A percentile compares a stretch with the other conserved stretches of the same genome.
Conservation (phyloP, 139 green algal genomes). For the Trebouxia sp. region DNA sequence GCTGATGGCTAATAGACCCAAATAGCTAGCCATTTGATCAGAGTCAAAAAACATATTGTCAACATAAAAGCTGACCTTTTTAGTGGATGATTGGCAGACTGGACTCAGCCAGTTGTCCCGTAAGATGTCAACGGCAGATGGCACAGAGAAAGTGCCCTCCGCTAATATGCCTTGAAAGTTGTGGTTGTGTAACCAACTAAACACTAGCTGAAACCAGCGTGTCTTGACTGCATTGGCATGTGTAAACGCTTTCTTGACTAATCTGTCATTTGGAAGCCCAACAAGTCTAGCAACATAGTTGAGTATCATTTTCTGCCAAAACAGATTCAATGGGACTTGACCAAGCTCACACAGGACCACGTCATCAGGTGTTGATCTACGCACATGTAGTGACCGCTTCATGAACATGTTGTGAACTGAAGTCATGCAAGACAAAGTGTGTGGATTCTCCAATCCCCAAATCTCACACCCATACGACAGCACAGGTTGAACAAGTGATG, state of each 20-base stretch:
- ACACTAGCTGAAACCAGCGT: background rate
- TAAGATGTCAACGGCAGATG: background rate
- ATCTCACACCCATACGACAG: background rate
- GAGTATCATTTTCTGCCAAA: background rate
- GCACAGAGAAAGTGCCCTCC: background rate
- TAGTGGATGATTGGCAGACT: background rate
- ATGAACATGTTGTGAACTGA: background rate
- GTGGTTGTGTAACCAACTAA: background rate
- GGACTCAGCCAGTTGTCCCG: background rate
- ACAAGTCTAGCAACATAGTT: background rate
- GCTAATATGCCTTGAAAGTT: background rate
- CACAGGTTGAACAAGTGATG: background rate
- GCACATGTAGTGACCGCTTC: slow-evolving; percentile 6
- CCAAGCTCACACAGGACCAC: background rate
- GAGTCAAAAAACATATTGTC: slow-evolving; percentile 15
- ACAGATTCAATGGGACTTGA: background rate
- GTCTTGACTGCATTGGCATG: background rate
- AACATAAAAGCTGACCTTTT: background rate
- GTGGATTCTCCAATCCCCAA: background rate
- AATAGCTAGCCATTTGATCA: background rate
- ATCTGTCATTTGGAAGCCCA: background rate
- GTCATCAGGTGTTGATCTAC: background rate
- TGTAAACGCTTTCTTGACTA: background rate
- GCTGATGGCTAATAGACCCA: no score
- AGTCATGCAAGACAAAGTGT: background rate